phyloP scores from a whole-genome alignment of 192 early-diverging fungal genomes.

The Glomus cerebriforme region DNA sequence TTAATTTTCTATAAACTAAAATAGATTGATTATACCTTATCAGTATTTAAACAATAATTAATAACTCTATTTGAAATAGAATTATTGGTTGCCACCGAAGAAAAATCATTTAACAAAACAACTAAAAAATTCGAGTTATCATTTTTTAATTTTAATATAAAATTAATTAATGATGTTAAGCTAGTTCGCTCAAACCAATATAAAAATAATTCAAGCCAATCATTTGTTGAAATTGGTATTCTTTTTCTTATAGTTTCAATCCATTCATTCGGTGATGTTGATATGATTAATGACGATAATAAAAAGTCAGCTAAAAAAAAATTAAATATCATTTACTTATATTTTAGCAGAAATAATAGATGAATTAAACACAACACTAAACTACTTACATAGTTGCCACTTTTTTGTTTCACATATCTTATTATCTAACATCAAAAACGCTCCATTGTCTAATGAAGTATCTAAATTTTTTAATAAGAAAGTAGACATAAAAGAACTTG shows the following conservation, averaged over 20 bases:
- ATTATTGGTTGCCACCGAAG: background rate
- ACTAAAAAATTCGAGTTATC: background rate
- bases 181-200: background rate
- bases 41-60: background rate
- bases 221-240: background rate
- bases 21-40: background rate
- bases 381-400: background rate
- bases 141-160: background rate
- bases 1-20: background rate
- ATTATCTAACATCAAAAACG: background rate
- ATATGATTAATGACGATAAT: background rate
- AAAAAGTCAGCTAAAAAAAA: background rate
- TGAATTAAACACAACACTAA: background rate
- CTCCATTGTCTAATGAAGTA: background rate
- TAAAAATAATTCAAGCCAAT: constrained; percentile 3
- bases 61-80: background rate
- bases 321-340: background rate
- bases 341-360: background rate
- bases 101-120: background rate
- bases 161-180: background rate
- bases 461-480: background rate
- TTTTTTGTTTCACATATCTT: background rate
- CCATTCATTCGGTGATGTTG: constrained; percentile 1
- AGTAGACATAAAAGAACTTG: background rate
- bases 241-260: constrained; percentile 1